phyloP scores from a whole-genome alignment of 1,284 basidiomycete species.

The Crepidotus sp. region DNA sequence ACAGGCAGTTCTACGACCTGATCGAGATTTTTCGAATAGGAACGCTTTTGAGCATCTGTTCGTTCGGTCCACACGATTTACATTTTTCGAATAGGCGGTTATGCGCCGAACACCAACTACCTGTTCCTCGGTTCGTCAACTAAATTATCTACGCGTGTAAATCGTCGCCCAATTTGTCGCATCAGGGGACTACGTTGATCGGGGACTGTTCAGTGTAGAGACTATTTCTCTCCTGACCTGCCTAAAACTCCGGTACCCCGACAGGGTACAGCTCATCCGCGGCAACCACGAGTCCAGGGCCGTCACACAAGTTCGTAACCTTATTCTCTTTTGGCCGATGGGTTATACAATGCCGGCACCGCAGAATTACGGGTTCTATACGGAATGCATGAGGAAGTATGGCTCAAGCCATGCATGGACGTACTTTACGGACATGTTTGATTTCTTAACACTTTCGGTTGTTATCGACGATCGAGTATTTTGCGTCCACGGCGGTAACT shows the following conservation, averaged over 20 bases:
- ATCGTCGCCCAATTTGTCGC: neutral
- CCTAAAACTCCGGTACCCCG: conserved; percentile 94
- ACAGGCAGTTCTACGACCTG: conserved; percentile 80
- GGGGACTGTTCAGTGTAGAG: conserved; percentile 96
- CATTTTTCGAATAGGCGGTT: conserved; percentile 97
- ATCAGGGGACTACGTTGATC: conserved; percentile 94
- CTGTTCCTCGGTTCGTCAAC: conserved; percentile 73
- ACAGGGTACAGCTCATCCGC: conserved; percentile 93
- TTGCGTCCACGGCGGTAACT: conserved; percentile 90
- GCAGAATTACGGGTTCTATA: conserved; percentile 98
- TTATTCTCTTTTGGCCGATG: conserved; percentile 9
- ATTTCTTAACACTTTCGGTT: conserved; percentile 94
- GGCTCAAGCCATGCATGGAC: conserved; percentile 96
- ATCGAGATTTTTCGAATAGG: conserved; percentile 99
- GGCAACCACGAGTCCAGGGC: conserved; percentile 98
- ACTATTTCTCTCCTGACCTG: conserved; percentile 97
- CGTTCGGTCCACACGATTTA: no score
- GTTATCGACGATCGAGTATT: conserved; percentile 99
- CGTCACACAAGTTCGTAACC: conserved; percentile 79
- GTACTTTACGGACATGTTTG: conserved; percentile 99
- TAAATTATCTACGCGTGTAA: neutral
- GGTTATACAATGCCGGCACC: conserved; percentile 20
- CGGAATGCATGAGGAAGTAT: conserved; percentile 97
- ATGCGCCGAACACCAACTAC: conserved; percentile 95
- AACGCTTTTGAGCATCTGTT: no score